Percentiles rank a stretch among this genome's conserved stretches.
Conservation (phyloP, 345 rosid species). For the Salix suchowensis region DNA sequence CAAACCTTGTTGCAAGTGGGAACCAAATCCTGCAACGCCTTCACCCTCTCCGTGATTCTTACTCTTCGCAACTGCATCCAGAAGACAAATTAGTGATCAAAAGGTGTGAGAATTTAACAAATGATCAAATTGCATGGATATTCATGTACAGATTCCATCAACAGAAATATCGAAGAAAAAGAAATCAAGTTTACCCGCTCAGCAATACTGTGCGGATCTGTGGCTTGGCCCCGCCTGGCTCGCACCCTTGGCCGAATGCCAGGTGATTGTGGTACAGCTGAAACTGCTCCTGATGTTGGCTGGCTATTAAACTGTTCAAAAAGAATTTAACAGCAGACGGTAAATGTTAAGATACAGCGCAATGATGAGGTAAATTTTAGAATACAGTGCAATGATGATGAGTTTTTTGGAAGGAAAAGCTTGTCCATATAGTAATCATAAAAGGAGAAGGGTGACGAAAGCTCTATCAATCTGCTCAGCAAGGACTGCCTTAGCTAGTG, state of each 20-base stretch:
- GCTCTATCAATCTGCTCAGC: background rate
- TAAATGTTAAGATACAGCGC: background rate
- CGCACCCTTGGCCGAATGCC: constrained; percentile 25
- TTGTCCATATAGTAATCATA: background rate
- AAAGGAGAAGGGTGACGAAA: background rate
- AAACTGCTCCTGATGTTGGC: constrained; percentile 27
- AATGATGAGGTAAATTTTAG: background rate
- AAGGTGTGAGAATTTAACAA: background rate
- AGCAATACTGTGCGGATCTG: constrained; percentile 34
- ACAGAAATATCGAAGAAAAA: background rate
- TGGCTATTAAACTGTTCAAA: constrained; percentile 45
- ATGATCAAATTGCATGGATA: background rate
- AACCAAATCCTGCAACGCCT: constrained; percentile 70
- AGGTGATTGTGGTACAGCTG: constrained; percentile 43
- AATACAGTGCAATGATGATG: background rate
- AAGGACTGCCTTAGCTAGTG: background rate
- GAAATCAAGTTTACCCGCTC: constrained; percentile 19
- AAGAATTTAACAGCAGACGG: background rate
- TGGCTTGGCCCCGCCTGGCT: constrained; percentile 35
- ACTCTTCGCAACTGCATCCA: constrained; percentile 60
- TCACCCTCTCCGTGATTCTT: constrained; percentile 69
- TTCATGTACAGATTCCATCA: background rate
- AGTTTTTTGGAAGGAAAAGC: background rate
- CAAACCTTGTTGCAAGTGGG: constrained; percentile 70
- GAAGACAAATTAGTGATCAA: background rate